Percentiles rank a stretch among this genome's conserved stretches.
These are phyloP conservation scores for Cytospora schulzeri DNA, from an alignment of 2,329 filamentous ascomycete species.

Conservation along the genomic window DNA sequence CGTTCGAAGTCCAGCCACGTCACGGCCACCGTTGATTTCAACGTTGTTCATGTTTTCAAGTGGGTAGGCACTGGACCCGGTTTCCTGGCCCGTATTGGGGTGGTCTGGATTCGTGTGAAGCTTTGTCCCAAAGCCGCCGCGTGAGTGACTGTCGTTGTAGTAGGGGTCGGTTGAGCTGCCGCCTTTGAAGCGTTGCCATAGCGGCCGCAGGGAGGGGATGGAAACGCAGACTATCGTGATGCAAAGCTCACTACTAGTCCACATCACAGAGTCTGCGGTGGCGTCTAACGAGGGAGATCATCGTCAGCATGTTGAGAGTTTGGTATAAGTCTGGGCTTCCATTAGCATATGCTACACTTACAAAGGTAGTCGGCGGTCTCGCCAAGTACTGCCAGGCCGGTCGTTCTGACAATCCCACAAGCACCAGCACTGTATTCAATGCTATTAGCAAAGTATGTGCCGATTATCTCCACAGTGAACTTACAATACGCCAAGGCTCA, in stretches of 20 bases:
- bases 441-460: not conserved
- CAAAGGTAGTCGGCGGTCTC: conserved; percentile 10
- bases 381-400: conserved; percentile 6
- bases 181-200: conserved; percentile 2
- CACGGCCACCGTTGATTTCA: not conserved
- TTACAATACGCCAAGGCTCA: conserved; percentile 11
- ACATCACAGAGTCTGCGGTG: conserved; percentile 14
- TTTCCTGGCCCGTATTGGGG: not conserved
- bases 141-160: not conserved
- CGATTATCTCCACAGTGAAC: not conserved
- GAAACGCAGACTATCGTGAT: conserved; percentile 9
- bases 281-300: not conserved
- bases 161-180: not conserved
- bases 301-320: not conserved
- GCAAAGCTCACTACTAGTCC: conserved; percentile 10
- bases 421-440: not conserved
- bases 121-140: not conserved
- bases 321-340: not conserved
- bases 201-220: conserved; percentile 8
- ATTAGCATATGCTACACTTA: not conserved
- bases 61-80: not conserved
- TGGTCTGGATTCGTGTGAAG: not conserved
- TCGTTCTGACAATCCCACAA: conserved; percentile 16
- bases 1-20: not conserved
- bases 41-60: not conserved